Base-by-base conservation (phyloP, 2,329 filamentous ascomycete species). In the Pseudonectria foliicola region DNA sequence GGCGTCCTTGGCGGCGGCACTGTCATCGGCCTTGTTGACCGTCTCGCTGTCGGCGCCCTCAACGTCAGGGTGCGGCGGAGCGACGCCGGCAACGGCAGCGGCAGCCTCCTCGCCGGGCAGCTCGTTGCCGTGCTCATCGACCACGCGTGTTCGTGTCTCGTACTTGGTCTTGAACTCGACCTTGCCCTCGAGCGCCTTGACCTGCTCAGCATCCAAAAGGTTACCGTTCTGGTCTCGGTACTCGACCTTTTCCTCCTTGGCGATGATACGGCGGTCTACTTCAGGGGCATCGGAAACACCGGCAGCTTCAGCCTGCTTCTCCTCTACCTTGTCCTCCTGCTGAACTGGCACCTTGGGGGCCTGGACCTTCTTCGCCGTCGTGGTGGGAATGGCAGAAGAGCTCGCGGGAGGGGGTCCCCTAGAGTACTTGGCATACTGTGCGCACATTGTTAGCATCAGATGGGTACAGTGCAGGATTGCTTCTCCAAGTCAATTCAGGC, bases 211-310 rank as follows among this genome's bases (percentile, higher is more conserved):
- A 54, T 90, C 70, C 23, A 98, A 75, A 23, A 96, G 60, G 55
- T 95, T 95, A 46, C 92, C 92, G 50, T 94, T 73, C 61, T 95
- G 86, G 60, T 96, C 92, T 35, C 92, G 84, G 65, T 95, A 98
- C 64, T 96, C 92, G 30, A 96, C 69, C 48, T 81, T 82, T 64
- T 95, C 85, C 62, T 94, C 85, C 35, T 78, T 66, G 27, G 62
- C 63, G 28, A 78, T 36, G 4, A 77, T 50, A 36, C 64, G 63
- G 48, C 72, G 67, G 28, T 60, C 65, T 5, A 71, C 49, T 54
- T 72, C 49, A 62, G 72, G 67, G 6, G 70, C 67, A 27, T 65
- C 67, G 13, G 71, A 74, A 41, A 71, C 64, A 25, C 48, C 56
- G 26, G 57, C 35, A 16, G 40, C 37, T 29, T 52, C 42, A 35